Evolutionary conservation across 345 rosid species (phyloP), one percentile per base, ranked within the genome.

Genomic region (Salix koriyanagi): DNA sequence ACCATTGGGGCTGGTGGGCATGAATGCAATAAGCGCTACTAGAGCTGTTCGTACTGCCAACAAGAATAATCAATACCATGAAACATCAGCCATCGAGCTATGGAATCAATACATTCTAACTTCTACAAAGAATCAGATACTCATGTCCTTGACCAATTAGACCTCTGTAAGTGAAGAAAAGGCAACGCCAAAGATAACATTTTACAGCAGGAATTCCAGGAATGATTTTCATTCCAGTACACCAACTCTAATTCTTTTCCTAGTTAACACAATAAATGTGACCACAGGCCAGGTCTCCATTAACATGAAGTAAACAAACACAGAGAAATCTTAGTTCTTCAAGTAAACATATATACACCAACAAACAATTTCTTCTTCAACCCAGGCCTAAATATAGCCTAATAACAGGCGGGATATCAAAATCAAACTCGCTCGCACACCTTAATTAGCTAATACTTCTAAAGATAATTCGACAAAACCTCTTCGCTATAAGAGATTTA

Each of bases 1-100:
- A 81, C 98, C 98, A 76, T 87, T 92, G 73, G 99, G 97, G 73
- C 76, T 87, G 72, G 96, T 96, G 8, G 99, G 99, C 99, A 95
- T 95, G 84, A 95, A 95, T 2, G 99, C 99, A 82, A 95, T 91
- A 52, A 93, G 89, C 23, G 98, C 97, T 71, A 93, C 95, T 52
- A 96, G 84, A 34, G 99, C 99, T 74, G 97, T 96, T 77, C 98
- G 86, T 75, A 96, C 99, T 96, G 91, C 80, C 83, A 89, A 84
- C 52, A 39, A 26, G 67, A 74, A 6, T 12, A 10, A 41, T 48
- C 19, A 62, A 34, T 34, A 23, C 16, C 19, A 75, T 34, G 32
- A 69, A 52, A 65, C 39, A 76, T 84, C 50, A 83, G 80, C 62
- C 7, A 58, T 2, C 15, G 13, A n/a, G 62, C 28, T 32, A 77